These are phyloP conservation scores for Tremella mesenterica DNA, from an alignment of 768 basidiomycete genomes.

Conservation along the genomic window DNA sequence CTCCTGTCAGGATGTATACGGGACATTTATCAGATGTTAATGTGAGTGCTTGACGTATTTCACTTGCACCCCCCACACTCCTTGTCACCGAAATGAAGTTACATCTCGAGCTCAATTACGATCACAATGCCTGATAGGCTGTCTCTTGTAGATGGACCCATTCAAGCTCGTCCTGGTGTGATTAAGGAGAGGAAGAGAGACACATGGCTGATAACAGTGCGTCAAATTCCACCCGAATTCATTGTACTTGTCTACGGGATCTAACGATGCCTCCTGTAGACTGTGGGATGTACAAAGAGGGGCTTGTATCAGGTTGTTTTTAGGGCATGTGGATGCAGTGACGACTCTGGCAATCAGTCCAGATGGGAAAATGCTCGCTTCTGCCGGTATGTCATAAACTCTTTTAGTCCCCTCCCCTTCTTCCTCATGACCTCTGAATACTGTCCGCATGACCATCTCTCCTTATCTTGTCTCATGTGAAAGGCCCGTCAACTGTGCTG, in stretches of 20 bases:
- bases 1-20: constrained; percentile 80
- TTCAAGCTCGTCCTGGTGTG: too few relatives aligned
- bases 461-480: too few relatives aligned
- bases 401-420: neutral
- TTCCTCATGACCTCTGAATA: too few relatives aligned
- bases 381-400: constrained; percentile 55
- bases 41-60: constrained; percentile 58
- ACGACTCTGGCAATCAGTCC: constrained; percentile 81
- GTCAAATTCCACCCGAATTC: constrained; percentile 96
- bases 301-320: constrained; percentile 84
- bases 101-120: neutral
- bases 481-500: neutral
- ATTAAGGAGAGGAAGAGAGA: too few relatives aligned
- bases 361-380: constrained; percentile 87
- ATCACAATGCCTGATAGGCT: too few relatives aligned
- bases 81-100: too few relatives aligned
- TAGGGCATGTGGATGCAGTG: constrained; percentile 85
- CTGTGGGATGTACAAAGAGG: constrained; percentile 98
- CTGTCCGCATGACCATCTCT: too few relatives aligned
- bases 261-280: constrained; percentile 89
- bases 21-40: constrained; percentile 96
- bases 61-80: neutral
- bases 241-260: constrained; percentile 91
- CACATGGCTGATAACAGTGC: constrained; percentile 53
- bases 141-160: too few relatives aligned